Conservation (phyloP, 768 basidiomycete genomes). For the Hirschioporus abietinus region DNA sequence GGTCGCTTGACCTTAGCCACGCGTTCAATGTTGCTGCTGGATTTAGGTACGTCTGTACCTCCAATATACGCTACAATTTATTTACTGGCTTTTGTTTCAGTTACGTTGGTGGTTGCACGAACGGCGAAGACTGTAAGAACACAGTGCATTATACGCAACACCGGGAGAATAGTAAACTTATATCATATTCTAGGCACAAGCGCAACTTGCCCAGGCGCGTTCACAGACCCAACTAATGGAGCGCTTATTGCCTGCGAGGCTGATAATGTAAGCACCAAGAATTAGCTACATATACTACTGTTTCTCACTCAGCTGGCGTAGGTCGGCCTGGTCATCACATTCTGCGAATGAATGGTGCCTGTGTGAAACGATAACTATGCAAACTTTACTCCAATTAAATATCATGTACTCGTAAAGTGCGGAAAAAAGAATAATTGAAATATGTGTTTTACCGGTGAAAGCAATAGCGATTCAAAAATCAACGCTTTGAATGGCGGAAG, state of each 20-base stretch:
- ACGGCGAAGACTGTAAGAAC: slow-evolving; percentile 35
- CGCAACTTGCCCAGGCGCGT: slow-evolving; percentile 33
- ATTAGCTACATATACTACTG: not conserved
- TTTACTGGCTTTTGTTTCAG: slow-evolving; percentile 17
- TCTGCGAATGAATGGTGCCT: slow-evolving; percentile 17
- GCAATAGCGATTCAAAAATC: too few relatives aligned
- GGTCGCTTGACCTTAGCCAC: slow-evolving; percentile 23
- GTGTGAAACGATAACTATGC: too few relatives aligned
- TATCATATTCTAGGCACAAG: slow-evolving; percentile 15
- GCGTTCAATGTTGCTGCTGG: slow-evolving; percentile 34
- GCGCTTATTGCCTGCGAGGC: slow-evolving; percentile 33
- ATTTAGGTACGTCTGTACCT: slow-evolving; percentile 27
- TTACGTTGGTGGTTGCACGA: slow-evolving; percentile 39
- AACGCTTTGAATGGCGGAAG: too few relatives aligned
- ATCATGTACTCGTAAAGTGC: too few relatives aligned
- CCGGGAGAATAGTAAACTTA: not conserved
- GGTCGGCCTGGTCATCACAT: slow-evolving; percentile 28
- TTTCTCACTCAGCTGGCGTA: slow-evolving; percentile 19
- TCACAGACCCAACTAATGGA: slow-evolving; percentile 27
- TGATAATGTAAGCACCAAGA: slow-evolving; percentile 28
- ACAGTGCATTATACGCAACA: not conserved
- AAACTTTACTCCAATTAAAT: too few relatives aligned
- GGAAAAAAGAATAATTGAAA: too few relatives aligned
- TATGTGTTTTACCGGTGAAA: too few relatives aligned
- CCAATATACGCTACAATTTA: not conserved